Evolutionary conservation across 164 flowering plant genomes (phyloP).

Genomic region (Kalanchoe fedtschenkoi): DNA sequence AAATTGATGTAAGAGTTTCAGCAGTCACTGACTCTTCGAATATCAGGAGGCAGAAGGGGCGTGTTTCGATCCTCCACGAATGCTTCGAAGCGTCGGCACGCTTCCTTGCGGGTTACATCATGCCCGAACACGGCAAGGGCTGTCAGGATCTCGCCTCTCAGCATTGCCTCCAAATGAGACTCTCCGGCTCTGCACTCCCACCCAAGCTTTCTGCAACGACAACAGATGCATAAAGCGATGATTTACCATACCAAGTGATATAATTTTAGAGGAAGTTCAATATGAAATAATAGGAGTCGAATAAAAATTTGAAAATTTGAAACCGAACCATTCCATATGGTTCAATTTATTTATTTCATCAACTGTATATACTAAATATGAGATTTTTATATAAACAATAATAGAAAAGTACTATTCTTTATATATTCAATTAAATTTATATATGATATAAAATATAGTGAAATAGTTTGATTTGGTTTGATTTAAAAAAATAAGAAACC

Average conservation of each 20-base stretch:
- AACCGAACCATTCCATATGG: too few species aligned
- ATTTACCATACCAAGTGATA: background rate
- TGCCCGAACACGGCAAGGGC: conserved; percentile 76
- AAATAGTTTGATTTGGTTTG: too few species aligned
- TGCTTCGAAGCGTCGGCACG: conserved; percentile 54
- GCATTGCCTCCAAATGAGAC: conserved; percentile 83
- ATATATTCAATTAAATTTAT: too few species aligned
- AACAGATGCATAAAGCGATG: background rate
- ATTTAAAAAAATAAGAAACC: too few species aligned
- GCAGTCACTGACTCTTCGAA: conserved; percentile 50
- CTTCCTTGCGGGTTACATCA: conserved; percentile 56
- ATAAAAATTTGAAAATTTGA: too few species aligned
- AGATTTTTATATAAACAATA: too few species aligned
- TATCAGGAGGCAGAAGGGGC: conserved; percentile 75
- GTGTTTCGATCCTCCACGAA: conserved; percentile 73
- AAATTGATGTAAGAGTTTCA: background rate
- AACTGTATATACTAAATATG: too few species aligned
- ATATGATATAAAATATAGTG: too few species aligned
- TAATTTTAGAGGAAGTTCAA: background rate
- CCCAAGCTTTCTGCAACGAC: conserved; percentile 60
- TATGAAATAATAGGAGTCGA: background rate
- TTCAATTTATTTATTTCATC: too few species aligned
- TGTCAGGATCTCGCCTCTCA: conserved; percentile 85
- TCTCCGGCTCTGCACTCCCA: conserved; percentile 84
- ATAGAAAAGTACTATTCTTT: too few species aligned